phyloP scores from a whole-genome alignment of 805 yeast genomes.

The Candida sphagnicola region DNA sequence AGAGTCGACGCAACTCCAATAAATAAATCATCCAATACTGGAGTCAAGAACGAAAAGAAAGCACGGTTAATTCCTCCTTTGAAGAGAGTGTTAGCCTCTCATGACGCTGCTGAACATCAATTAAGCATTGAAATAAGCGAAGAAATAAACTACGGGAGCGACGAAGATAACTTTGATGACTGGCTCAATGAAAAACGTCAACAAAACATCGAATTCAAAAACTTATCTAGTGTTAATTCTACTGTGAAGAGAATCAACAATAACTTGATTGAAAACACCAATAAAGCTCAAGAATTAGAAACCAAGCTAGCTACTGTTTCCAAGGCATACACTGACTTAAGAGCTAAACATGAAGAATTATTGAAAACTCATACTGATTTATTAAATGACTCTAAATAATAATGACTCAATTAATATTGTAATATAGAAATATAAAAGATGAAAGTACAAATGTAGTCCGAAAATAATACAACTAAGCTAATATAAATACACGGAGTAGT shows the following conservation, averaged over 20 bases:
- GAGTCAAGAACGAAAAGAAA: slow-evolving; percentile 25
- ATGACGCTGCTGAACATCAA: slow-evolving; percentile 38
- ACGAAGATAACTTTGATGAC: slow-evolving; percentile 36
- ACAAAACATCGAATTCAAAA: slow-evolving; percentile 52
- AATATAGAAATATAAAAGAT: no score
- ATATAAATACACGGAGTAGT: no score
- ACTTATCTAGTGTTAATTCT: slow-evolving; percentile 38
- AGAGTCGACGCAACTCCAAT: slow-evolving; percentile 18
- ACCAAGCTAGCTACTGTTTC: slow-evolving; percentile 46
- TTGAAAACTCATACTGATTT: slow-evolving; percentile 46
- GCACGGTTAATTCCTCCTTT: slow-evolving; percentile 55
- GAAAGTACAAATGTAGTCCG: no score
- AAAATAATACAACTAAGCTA: no score
- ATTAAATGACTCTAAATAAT: slow-evolving; percentile 10
- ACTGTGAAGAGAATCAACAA: slow-evolving; percentile 22
- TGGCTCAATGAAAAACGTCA: slow-evolving; percentile 47
- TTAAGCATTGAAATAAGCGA: slow-evolving; percentile 30
- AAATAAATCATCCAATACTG: slow-evolving; percentile 3
- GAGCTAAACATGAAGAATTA: slow-evolving; percentile 57
- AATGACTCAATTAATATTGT: background rate
- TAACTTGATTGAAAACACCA: background rate
- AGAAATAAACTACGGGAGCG: slow-evolving; percentile 6
- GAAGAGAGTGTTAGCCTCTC: slow-evolving; percentile 53
- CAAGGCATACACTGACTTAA: slow-evolving; percentile 55
- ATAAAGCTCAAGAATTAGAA: slow-evolving; percentile 6